A percentile compares a stretch with the other conserved stretches of the same genome.
These are phyloP conservation scores for Solanum ahanhuiri DNA, from an alignment of 257 asterid genomes.

Conservation along the genomic window DNA sequence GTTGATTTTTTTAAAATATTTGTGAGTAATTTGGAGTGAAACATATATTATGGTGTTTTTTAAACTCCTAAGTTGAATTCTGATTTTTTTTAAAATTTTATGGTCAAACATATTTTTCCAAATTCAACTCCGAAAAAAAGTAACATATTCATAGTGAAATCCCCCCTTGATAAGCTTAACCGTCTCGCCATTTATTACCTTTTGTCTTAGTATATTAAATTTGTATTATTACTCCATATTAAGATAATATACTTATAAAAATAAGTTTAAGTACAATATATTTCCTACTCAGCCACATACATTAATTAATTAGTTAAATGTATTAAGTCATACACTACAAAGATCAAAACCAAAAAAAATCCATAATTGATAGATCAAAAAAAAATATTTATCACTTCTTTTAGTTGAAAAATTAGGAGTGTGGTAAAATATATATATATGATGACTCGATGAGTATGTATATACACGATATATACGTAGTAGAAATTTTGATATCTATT, in stretches of 20 bases:
- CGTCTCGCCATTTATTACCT: neutral
- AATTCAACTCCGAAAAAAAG: no score
- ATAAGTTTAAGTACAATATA: neutral
- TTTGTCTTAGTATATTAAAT: neutral
- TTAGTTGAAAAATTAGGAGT: neutral
- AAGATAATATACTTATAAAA: neutral
- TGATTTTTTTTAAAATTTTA: no score
- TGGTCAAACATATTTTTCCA: neutral
- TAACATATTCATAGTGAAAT: neutral
- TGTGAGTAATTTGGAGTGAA: no score
- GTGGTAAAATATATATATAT: neutral
- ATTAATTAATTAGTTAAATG: neutral
- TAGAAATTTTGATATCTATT: neutral
- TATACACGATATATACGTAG: neutral
- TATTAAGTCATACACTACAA: neutral
- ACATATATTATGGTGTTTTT: neutral
- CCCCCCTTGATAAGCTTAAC: neutral
- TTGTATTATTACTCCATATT: neutral
- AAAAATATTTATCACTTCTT: neutral
- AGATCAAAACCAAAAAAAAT: neutral
- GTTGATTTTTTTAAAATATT: no score
- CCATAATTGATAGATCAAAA: neutral
- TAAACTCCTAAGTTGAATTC: no score
- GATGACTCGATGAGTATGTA: neutral
- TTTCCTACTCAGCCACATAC: neutral